Evolutionary conservation across 768 basidiomycete genomes (phyloP).

Genomic region (Panaeolus papilionaceus): DNA sequence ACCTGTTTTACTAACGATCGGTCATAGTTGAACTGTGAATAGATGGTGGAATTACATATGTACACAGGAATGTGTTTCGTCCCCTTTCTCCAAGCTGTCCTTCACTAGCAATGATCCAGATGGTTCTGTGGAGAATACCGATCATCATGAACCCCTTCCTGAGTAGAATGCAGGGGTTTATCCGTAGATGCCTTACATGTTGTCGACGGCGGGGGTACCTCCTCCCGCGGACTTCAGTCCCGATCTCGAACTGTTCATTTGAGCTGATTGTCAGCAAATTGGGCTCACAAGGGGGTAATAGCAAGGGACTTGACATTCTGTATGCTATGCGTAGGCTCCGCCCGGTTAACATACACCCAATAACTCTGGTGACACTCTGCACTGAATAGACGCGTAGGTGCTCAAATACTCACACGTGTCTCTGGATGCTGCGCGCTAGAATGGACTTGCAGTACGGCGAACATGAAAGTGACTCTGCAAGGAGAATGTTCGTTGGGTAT

Average conservation of each 20-base stretch:
- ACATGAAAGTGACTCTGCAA: neutral
- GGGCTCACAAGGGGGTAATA: neutral
- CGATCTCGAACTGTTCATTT: neutral
- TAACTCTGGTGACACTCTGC: neutral
- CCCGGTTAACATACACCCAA: neutral
- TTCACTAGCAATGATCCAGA: neutral
- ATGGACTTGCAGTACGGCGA: neutral
- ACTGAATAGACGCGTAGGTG: neutral
- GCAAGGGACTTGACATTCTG: neutral
- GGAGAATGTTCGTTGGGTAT: neutral
- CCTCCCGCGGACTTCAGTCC: neutral
- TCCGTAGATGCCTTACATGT: neutral
- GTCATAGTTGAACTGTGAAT: neutral
- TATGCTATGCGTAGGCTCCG: neutral
- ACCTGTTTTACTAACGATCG: neutral
- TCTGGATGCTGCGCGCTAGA: slow-evolving; percentile 3
- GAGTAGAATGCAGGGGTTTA: neutral
- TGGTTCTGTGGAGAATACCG: neutral
- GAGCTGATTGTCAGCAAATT: slow-evolving; percentile 4
- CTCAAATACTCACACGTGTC: neutral
- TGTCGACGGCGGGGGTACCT: neutral
- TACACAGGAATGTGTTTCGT: neutral
- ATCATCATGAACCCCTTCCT: neutral
- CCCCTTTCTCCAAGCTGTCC: neutral
- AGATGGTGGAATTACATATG: neutral